phyloP scores from a whole-genome alignment of 805 yeast species.

The Ogataea ganodermae region DNA sequence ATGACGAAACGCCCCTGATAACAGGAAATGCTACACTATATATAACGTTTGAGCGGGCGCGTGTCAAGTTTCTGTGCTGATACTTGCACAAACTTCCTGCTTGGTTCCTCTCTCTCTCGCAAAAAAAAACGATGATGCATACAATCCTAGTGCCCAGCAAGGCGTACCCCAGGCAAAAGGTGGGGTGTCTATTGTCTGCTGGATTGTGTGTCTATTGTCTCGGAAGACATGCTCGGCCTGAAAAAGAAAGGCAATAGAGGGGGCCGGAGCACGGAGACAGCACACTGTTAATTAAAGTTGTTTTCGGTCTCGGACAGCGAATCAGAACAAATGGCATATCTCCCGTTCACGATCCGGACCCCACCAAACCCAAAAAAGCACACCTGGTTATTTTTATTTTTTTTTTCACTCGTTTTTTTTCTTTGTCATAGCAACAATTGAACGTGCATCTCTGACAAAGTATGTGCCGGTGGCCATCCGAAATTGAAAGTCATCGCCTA shows the following conservation, averaged over 20 bases:
- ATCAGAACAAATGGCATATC: constrained; percentile 10
- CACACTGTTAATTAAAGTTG: not conserved
- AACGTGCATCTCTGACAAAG: too few species aligned
- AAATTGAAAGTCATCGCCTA: too few species aligned
- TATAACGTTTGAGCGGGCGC: not conserved
- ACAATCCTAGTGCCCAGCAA: not conserved
- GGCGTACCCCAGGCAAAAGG: constrained; percentile 1
- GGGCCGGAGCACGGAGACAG: constrained; percentile 2
- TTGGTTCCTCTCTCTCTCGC: not conserved
- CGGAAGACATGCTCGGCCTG: not conserved
- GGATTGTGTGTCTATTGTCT: constrained; percentile 1
- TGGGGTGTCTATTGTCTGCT: constrained; percentile 11
- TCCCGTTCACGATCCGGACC: not conserved
- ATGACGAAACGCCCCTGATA: not conserved
- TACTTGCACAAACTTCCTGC: not conserved
- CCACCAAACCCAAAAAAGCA: not conserved
- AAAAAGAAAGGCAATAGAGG: constrained; percentile 2
- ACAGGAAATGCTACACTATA: not conserved
- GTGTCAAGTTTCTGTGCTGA: constrained; percentile 1
- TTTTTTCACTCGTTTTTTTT: not conserved
- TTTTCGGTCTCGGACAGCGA: constrained; percentile 2
- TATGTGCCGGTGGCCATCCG: too few species aligned
- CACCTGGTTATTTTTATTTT: not conserved
- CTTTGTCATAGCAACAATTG: not conserved
- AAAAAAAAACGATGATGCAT: constrained; percentile 2